phyloP scores from a whole-genome alignment of 176 grass and related monocot species.

The Triticum monococcum region DNA sequence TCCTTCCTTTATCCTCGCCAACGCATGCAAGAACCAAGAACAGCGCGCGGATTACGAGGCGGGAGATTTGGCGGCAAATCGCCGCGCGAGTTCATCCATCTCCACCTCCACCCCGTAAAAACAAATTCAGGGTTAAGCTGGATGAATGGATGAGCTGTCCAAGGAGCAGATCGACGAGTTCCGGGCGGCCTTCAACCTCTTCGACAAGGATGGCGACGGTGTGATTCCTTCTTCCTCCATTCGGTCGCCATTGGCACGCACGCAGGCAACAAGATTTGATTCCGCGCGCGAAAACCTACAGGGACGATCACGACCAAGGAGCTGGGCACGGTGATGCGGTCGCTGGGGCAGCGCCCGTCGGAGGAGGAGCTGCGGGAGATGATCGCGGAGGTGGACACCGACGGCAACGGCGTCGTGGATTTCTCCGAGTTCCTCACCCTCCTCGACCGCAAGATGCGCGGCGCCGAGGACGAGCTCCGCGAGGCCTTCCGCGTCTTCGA shows the following conservation, averaged over 20 bases:
- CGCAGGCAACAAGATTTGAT: background rate
- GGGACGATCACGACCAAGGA: constrained; percentile 66
- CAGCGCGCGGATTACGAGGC: background rate
- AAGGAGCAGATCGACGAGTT: constrained; percentile 59
- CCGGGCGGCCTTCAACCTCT: constrained; percentile 51
- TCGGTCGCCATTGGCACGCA: too few species aligned
- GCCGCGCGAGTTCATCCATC: background rate
- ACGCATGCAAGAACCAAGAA: background rate
- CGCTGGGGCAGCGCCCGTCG: constrained; percentile 59
- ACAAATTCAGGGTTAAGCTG: background rate
- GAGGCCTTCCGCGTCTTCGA: constrained; percentile 89
- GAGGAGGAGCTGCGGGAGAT: constrained; percentile 61
- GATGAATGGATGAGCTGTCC: constrained; percentile 19
- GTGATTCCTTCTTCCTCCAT: background rate
- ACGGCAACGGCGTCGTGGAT: constrained; percentile 49
- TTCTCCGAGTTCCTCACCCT: constrained; percentile 62
- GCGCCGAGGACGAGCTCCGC: constrained; percentile 52
- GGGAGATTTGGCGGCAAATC: background rate
- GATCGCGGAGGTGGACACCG: constrained; percentile 57
- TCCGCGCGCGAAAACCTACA: background rate
- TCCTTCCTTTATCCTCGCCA: background rate
- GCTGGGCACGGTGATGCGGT: constrained; percentile 63
- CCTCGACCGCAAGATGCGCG: constrained; percentile 47
- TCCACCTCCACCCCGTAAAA: background rate
- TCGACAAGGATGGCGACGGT: constrained; percentile 67